Percentiles rank a stretch among this genome's conserved stretches.
phyloP scores from a whole-genome alignment of 345 rosid genomes.

The Populus pruinosa region DNA sequence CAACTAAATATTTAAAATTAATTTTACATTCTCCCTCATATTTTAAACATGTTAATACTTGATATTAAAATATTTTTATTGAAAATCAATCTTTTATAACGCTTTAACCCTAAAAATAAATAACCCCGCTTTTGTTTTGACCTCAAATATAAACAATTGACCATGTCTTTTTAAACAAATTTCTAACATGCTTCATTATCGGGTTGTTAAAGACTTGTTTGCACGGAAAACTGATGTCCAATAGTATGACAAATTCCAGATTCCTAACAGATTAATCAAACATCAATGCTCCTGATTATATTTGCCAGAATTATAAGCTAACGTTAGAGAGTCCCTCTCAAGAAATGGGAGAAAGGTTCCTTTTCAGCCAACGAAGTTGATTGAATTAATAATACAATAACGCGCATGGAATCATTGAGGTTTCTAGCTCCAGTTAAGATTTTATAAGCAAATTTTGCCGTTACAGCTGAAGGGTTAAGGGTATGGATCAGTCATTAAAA shows the following conservation, averaged over 20 bases:
- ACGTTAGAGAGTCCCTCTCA: neutral
- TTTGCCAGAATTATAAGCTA: neutral
- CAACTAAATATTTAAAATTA: no score
- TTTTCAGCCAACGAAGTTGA: neutral
- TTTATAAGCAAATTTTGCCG: neutral
- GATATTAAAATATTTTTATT: no score
- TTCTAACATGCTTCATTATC: no score
- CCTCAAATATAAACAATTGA: no score
- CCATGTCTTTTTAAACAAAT: no score
- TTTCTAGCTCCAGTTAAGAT: conserved; percentile 2
- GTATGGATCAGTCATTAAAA: conserved; percentile 22
- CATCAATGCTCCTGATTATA: neutral
- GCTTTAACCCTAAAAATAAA: no score
- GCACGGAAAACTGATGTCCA: neutral
- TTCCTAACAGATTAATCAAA: neutral
- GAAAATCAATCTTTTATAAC: no score
- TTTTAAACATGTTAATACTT: no score
- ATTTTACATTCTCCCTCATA: no score
- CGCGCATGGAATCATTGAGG: neutral
- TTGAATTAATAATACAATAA: conserved; percentile 1
- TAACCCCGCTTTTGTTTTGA: no score
- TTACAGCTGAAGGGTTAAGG: conserved; percentile 15
- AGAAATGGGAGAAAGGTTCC: no score
- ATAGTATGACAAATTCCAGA: neutral
- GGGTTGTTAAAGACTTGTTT: neutral